Percentiles rank a stretch among this genome's conserved stretches.
phyloP scores from a whole-genome alignment of 257 asterid species.

The Nicotiana paniculata region DNA sequence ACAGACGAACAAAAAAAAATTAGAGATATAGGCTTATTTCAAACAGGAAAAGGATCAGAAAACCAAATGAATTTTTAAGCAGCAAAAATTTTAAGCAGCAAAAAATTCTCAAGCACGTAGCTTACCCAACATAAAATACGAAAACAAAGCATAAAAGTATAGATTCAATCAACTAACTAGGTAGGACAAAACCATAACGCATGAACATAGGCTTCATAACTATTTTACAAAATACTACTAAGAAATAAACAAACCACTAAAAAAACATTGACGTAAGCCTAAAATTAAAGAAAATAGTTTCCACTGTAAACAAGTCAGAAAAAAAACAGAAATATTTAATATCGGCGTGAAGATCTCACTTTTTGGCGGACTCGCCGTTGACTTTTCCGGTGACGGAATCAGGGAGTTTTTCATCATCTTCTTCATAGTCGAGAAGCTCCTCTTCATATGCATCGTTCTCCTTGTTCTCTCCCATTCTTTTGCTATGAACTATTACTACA shows the following conservation, averaged over 20 bases:
- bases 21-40: not conserved
- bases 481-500: not conserved
- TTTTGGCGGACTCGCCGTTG: conserved; percentile 83
- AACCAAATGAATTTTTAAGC: not conserved
- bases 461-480: conserved; percentile 63
- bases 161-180: not conserved
- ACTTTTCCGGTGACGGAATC: conserved; percentile 53
- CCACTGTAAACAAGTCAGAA: not conserved
- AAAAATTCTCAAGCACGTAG: not conserved
- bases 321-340: not conserved
- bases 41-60: not conserved
- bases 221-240: not conserved
- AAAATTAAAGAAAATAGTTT: not conserved
- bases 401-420: conserved; percentile 77
- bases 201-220: not conserved
- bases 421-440: conserved; percentile 95
- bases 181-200: not conserved
- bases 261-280: not conserved
- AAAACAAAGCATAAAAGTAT: not conserved
- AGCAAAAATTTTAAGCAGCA: not conserved
- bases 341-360: conserved; percentile 34
- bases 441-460: conserved; percentile 87
- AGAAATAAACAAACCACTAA: not conserved
- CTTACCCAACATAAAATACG: not conserved
- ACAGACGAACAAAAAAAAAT: not conserved